Evolutionary conservation across 1,284 basidiomycete species (phyloP), one percentile per base, ranked within the genome.

Genomic region (Ustilago bromivora): DNA sequence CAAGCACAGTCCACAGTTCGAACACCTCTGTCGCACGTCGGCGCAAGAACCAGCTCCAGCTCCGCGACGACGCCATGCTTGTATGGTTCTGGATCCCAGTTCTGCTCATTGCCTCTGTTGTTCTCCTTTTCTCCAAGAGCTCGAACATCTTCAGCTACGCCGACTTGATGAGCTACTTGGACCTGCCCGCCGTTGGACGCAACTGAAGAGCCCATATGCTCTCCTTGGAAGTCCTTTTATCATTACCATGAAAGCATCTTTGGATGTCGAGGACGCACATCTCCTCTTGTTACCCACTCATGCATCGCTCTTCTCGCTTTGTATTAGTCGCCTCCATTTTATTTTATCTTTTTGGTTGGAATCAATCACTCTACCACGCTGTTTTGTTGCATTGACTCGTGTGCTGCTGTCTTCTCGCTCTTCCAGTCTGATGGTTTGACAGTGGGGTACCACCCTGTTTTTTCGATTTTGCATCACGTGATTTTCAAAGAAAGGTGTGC

Each of bases 41-140:
- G 49, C 71, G 71, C 58, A 73, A 68, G 62, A 59, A 55, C 12
- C 71, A 73, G 53, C 52, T 68, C 23, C 64, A 66, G 23, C 55
- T 82, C 38, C 78, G 76, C 9, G 94, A 93, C 87, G 95, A 98
- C 86, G 91, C 91, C 55, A 97, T 98, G 95, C 90, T 98, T 56
- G 87, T 95, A 58, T 87, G 94, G 65, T 97, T 98, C 89, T 98
- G 95, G 95, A 89, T 97, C 78, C 95, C 95, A 3, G 93, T 96
- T 76, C 88, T 97, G 36, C 74, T 84, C 13, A 54, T 69, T 6
- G 79, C 82, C 15, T 55, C 68, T 9, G 51, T 82, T 5, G 86
- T 94, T 12, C 36, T 81, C 43, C 71, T 79, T 40, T 79, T 81
- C 61, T 75, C 77, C 61, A 79, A 79, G 40, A 79, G 59, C 63